Percentiles rank a stretch among this genome's conserved stretches.
These are phyloP conservation scores for Cercospora janseana DNA, from an alignment of 2,329 filamentous ascomycete species.

Conservation along the genomic window DNA sequence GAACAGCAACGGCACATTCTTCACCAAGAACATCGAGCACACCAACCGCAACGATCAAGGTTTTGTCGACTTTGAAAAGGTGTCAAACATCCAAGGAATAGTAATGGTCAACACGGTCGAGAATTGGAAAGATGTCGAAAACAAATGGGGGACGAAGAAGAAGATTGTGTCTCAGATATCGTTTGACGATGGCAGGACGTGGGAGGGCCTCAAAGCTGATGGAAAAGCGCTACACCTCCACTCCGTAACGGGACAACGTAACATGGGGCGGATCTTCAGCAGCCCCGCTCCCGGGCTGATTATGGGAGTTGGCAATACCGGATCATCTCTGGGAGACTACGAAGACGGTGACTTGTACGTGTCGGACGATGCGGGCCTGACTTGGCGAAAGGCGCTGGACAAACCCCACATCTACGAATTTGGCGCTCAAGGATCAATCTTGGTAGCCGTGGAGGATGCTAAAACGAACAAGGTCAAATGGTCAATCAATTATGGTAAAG, in stretches of 20 bases:
- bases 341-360: constrained; percentile 76
- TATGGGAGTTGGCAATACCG: constrained; percentile 91
- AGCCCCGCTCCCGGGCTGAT: constrained; percentile 89
- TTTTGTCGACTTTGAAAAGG: constrained; percentile 91
- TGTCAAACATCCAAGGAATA: constrained; percentile 86
- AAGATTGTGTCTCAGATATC: constrained; percentile 79
- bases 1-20: constrained; percentile 96
- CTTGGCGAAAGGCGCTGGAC: constrained; percentile 72
- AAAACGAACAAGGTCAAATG: constrained; percentile 67
- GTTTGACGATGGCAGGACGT: constrained; percentile 91
- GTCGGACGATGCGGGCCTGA: constrained; percentile 85
- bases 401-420: constrained; percentile 95
- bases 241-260: constrained; percentile 81
- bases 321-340: constrained; percentile 68
- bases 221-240: constrained; percentile 77
- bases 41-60: constrained; percentile 78
- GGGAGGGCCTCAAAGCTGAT: constrained; percentile 67
- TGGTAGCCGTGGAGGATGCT: constrained; percentile 76
- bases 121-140: constrained; percentile 75
- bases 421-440: constrained; percentile 84
- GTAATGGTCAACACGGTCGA: constrained; percentile 86
- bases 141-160: constrained; percentile 53
- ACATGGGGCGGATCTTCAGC: constrained; percentile 84
- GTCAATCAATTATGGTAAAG: constrained; percentile 84
- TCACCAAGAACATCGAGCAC: constrained; percentile 85